Base-by-base conservation (phyloP, 208 protist genomes). In the Strigomonas culicis region DNA sequence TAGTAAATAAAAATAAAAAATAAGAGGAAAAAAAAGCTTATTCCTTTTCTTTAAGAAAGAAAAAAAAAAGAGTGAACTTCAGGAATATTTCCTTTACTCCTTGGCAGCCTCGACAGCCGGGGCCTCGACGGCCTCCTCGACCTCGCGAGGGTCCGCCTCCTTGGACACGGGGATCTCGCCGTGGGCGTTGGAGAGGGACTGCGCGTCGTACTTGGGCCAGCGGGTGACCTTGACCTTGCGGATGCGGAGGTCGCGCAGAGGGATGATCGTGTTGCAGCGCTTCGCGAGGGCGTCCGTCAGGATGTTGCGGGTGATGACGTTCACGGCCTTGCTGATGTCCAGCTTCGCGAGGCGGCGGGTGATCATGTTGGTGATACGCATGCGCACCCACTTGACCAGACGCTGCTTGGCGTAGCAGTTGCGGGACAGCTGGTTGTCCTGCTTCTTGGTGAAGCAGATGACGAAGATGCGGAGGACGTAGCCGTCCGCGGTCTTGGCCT, bases 151-250 rank as follows among this genome's bases (percentile, higher is more conserved):
- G 17, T 85, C 83, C 25, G 84, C 91, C 75, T 96, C 89, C 50
- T 72, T 77, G 55, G 90, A 93, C 59, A 74, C 74, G 50, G 88
- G 88, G 74, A 94, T 85, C 39, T 84, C 69, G 68, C 87, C 86
- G 84, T 99, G 95, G 46, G 94, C 83, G 75, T 91, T 93, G 66
- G 97, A 66, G 25, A 99, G 87, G 66, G 95, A 92, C 77, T 85
- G 72, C 32, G 77, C 78, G 69, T 99, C 98, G 72, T 98, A 90
- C 86, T 99, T 99, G 73, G 98, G 98, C 39, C 85, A 87, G 79
- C 98, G 98, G 49, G 99, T 68, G 28, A 99, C 86, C 87, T 99
- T 97, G 55, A 94, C 86, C 88, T 99, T 99, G 82, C 97, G 90
- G 79, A 99, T 97, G 90, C 86, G 97, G 36, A 99, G 94, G 70